A percentile compares a stretch with the other conserved stretches of the same genome.
phyloP scores from a whole-genome alignment of 805 yeast species.

The Yamadazyma tumulicola region DNA sequence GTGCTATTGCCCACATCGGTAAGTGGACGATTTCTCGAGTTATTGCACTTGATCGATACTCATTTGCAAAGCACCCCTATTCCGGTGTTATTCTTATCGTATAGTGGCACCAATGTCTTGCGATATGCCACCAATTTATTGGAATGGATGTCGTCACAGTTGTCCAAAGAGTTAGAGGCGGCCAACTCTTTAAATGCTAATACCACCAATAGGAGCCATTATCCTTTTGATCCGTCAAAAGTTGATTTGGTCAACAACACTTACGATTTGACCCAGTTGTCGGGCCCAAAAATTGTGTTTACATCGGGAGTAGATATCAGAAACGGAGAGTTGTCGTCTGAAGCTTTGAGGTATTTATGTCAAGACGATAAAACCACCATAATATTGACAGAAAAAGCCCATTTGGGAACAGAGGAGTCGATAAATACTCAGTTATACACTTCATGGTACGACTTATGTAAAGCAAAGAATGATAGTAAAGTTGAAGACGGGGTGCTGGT shows the following conservation, averaged over 20 bases:
- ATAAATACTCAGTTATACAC: slow-evolving; percentile 48
- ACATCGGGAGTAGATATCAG: slow-evolving; percentile 67
- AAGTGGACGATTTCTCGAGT: slow-evolving; percentile 77
- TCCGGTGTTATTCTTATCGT: slow-evolving; percentile 75
- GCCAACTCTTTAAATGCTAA: slow-evolving; percentile 18
- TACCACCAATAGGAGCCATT: slow-evolving; percentile 45
- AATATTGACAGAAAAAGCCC: slow-evolving; percentile 67
- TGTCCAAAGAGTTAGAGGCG: slow-evolving; percentile 80
- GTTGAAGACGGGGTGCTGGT: slow-evolving; percentile 63
- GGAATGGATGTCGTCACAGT: slow-evolving; percentile 93
- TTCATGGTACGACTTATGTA: slow-evolving; percentile 50
- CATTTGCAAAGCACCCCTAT: slow-evolving; percentile 55
- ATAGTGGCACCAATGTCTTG: slow-evolving; percentile 72
- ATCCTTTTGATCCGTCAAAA: slow-evolving; percentile 75
- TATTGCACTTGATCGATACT: slow-evolving; percentile 69
- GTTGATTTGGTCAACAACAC: slow-evolving; percentile 54
- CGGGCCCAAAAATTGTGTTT: slow-evolving; percentile 77
- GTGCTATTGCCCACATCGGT: slow-evolving; percentile 79
- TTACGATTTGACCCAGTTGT: slow-evolving; percentile 49
- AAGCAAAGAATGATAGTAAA: slow-evolving; percentile 27
- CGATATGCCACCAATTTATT: slow-evolving; percentile 84
- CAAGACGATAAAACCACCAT: slow-evolving; percentile 64
- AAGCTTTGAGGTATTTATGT: slow-evolving; percentile 54
- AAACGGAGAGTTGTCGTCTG: slow-evolving; percentile 58
- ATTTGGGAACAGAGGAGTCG: slow-evolving; percentile 34